phyloP scores from a whole-genome alignment of 371 early-diverging fungal species.

The Saksenaea vasiformis region DNA sequence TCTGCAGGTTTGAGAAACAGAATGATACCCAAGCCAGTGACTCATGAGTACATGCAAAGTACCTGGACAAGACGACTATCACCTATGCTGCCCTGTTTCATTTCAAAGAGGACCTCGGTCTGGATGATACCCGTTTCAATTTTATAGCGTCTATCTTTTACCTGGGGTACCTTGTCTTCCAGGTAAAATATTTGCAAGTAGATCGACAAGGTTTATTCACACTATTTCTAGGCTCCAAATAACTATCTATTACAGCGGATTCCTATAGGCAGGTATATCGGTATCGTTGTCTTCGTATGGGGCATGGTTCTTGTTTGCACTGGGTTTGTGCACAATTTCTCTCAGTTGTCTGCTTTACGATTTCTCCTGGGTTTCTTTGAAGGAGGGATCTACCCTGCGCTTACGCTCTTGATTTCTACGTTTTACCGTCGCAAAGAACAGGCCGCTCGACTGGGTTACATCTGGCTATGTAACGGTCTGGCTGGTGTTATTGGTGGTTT shows the following conservation, averaged over 20 bases:
- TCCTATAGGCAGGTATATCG: not conserved
- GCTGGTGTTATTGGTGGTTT: constrained; percentile 53
- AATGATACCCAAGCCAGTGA: not conserved
- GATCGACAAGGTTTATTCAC: not conserved
- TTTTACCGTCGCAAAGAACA: constrained; percentile 11
- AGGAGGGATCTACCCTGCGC: constrained; percentile 5
- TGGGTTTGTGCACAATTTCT: constrained; percentile 7
- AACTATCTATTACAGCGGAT: not conserved
- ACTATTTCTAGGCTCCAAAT: not conserved
- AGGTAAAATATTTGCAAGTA: constrained; percentile 19
- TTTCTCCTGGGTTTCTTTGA: constrained; percentile 15
- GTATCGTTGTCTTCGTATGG: constrained; percentile 14
- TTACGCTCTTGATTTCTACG: not conserved
- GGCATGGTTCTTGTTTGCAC: constrained; percentile 10
- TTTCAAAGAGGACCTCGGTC: constrained; percentile 29
- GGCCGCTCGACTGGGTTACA: constrained; percentile 5
- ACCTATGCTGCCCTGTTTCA: constrained; percentile 34
- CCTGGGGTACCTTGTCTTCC: constrained; percentile 38
- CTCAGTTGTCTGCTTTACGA: constrained; percentile 6
- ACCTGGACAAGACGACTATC: constrained; percentile 46
- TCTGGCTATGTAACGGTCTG: constrained; percentile 13
- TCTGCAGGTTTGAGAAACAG: constrained; percentile 28
- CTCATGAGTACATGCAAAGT: constrained; percentile 15
- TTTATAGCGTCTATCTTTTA: constrained; percentile 41
- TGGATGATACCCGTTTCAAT: constrained; percentile 33